phyloP scores from a whole-genome alignment of 495 filamentous ascomycete genomes.

The Penicillium bovifimosum region DNA sequence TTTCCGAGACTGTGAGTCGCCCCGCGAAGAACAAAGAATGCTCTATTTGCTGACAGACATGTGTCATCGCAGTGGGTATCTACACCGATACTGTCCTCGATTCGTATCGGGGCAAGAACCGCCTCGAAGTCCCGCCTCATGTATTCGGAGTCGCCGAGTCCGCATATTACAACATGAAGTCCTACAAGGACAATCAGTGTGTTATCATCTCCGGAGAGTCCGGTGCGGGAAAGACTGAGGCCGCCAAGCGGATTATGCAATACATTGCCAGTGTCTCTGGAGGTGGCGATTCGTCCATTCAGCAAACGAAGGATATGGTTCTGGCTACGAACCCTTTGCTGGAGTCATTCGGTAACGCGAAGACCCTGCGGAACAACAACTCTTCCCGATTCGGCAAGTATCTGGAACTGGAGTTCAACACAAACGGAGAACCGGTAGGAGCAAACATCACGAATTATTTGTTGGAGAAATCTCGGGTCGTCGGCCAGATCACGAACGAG shows the following conservation, averaged over 20 bases:
- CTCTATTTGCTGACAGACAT: constrained; percentile 12
- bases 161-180: constrained; percentile 99
- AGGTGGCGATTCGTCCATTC: constrained; percentile 82
- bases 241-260: constrained; percentile 98
- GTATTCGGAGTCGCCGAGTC: constrained; percentile 98
- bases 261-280: constrained; percentile 97
- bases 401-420: constrained; percentile 94
- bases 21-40: constrained; percentile 7
- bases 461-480: constrained; percentile 90
- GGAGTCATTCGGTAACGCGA: constrained; percentile 97
- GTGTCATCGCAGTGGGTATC: constrained; percentile 66
- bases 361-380: constrained; percentile 98
- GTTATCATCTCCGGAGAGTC: constrained; percentile 99
- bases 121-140: constrained; percentile 91
- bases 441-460: constrained; percentile 98
- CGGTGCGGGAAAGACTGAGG: constrained; percentile 98
- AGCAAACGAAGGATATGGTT: constrained; percentile 98
- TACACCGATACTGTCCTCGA: constrained; percentile 91
- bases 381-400: constrained; percentile 98
- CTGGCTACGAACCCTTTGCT: constrained; percentile 95
- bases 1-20: constrained; percentile 75
- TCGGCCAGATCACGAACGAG: constrained; percentile 92
- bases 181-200: constrained; percentile 98
- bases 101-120: constrained; percentile 92
- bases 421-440: constrained; percentile 86